Percentiles rank a stretch among this genome's conserved stretches.
phyloP scores from a whole-genome alignment of 805 yeast genomes.

The Pichia kluyveri region DNA sequence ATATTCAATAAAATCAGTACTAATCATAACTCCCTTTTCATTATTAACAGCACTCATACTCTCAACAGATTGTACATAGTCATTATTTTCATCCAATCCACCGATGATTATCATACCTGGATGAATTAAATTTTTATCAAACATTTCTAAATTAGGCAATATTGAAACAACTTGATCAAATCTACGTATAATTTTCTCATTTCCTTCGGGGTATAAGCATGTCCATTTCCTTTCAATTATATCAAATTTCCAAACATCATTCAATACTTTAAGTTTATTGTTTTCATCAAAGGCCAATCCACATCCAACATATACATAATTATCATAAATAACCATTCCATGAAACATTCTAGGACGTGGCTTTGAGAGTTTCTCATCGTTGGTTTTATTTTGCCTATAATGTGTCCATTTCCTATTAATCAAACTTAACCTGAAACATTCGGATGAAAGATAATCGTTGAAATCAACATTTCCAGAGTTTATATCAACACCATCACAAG shows the following conservation, averaged over 20 bases:
- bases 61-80: slow-evolving; percentile 26
- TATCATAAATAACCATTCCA: slow-evolving; percentile 41
- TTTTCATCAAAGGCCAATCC: slow-evolving; percentile 42
- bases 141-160: slow-evolving; percentile 29
- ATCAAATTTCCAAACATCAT: slow-evolving; percentile 66
- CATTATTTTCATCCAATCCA: slow-evolving; percentile 34
- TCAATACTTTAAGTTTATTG: slow-evolving; percentile 34
- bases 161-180: slow-evolving; percentile 45
- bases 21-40: not conserved
- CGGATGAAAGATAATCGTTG: slow-evolving; percentile 44
- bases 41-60: slow-evolving; percentile 34
- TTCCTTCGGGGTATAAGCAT: slow-evolving; percentile 33
- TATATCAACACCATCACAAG: not conserved
- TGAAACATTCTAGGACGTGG: slow-evolving; percentile 51
- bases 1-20: not conserved
- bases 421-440: slow-evolving; percentile 50
- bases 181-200: slow-evolving; percentile 23
- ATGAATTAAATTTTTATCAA: slow-evolving; percentile 29
- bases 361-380: not conserved
- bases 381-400: slow-evolving; percentile 23
- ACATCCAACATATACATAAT: slow-evolving; percentile 52
- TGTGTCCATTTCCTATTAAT: slow-evolving; percentile 49
- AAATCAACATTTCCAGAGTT: slow-evolving; percentile 1
- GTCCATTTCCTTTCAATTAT: slow-evolving; percentile 45
- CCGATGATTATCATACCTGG: slow-evolving; percentile 47